phyloP scores from a whole-genome alignment of 2,329 filamentous ascomycete species.

The Pestalotiopsis sp. region DNA sequence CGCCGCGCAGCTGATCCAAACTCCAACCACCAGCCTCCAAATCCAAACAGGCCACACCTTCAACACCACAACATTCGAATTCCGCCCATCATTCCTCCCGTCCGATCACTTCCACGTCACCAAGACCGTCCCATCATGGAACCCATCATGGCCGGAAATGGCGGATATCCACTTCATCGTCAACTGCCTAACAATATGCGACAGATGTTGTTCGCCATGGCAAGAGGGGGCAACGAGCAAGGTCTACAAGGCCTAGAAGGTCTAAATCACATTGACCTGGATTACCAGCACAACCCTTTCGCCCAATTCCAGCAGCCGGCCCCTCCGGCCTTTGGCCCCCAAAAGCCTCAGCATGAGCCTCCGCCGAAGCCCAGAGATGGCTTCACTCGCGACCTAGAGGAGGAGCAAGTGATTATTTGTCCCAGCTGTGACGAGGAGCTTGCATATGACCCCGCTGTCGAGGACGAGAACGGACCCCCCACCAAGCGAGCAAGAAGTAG shows the following conservation, averaged over 20 bases:
- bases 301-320: not conserved
- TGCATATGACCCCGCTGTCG: slow-evolving; percentile 63
- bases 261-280: slow-evolving; percentile 22
- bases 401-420: slow-evolving; percentile 77
- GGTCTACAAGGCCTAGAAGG: not conserved
- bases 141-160: not conserved
- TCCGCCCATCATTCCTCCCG: not conserved
- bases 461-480: slow-evolving; percentile 35
- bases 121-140: slow-evolving; percentile 2
- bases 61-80: no score
- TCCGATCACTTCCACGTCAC: slow-evolving; percentile 1
- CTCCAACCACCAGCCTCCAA: slow-evolving; percentile 7
- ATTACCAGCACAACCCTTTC: slow-evolving; percentile 28
- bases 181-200: no score
- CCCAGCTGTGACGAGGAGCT: slow-evolving; percentile 86
- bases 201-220: no score
- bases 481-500: slow-evolving; percentile 45
- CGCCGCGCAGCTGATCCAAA: slow-evolving; percentile 5
- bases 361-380: slow-evolving; percentile 70
- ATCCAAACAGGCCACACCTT: slow-evolving; percentile 5
- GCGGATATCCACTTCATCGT: not conserved
- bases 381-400: slow-evolving; percentile 76
- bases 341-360: slow-evolving; percentile 61
- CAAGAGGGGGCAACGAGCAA: no score
- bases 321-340: slow-evolving; percentile 19